Percentiles rank a stretch among this genome's conserved stretches.
Evolutionary conservation across 495 filamentous ascomycete genomes (phyloP).

Genomic region (Tuber magnatum): DNA sequence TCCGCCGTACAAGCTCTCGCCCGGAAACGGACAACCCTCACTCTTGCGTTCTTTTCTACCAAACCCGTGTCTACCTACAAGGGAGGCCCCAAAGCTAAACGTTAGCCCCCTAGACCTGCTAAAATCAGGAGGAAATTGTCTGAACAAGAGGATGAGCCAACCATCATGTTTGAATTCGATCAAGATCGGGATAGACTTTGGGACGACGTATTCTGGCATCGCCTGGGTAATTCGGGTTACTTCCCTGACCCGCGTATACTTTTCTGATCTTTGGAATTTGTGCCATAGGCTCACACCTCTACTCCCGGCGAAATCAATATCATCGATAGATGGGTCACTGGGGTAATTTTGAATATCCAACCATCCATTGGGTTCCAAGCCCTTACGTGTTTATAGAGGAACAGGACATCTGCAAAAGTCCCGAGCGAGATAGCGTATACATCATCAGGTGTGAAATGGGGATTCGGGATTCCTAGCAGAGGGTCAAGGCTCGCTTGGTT

Average conservation of each 20-base stretch:
- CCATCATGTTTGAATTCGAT: constrained; percentile 24
- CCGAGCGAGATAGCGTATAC: constrained; percentile 28
- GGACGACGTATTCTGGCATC: constrained; percentile 27
- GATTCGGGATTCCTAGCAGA: constrained; percentile 42
- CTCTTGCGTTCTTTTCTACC: no score
- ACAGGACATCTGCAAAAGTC: constrained; percentile 19
- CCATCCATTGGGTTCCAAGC: not conserved
- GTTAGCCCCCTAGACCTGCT: not conserved
- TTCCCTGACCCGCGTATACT: not conserved
- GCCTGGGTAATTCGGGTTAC: constrained; percentile 22
- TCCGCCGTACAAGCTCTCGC: no score
- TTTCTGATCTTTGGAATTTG: constrained; percentile 20
- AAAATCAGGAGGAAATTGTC: not conserved
- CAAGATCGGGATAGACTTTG: constrained; percentile 26
- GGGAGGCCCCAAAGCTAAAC: not conserved
- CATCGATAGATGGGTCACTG: constrained; percentile 25
- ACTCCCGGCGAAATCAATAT: constrained; percentile 29
- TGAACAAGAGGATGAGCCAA: not conserved
- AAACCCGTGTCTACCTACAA: no score
- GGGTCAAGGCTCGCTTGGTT: constrained; percentile 39
- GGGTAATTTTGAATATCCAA: constrained; percentile 8
- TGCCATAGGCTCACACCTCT: constrained; percentile 20
- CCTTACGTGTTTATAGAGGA: constrained; percentile 11
- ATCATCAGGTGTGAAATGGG: constrained; percentile 41
- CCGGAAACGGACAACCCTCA: no score